Base-by-base conservation (phyloP, 1,284 basidiomycete genomes). In the Ceratobasidium sp. region DNA sequence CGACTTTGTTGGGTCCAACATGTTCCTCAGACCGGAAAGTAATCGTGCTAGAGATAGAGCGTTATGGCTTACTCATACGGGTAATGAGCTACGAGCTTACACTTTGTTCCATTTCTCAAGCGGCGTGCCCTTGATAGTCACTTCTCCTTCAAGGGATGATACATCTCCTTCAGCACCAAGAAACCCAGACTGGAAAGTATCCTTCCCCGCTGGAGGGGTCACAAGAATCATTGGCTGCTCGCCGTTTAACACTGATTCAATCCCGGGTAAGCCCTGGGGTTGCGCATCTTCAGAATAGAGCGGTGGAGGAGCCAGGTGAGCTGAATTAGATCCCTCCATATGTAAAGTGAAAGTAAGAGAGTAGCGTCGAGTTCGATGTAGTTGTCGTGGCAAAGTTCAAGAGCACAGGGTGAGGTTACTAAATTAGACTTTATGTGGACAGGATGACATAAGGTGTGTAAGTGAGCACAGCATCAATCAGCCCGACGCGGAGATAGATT, bases 171-270 rank as follows among this genome's bases (percentile, higher is more conserved):
- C 92, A 26, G 91, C 92, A 76, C 93, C 93, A 10, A 94, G 85
- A 82, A 88, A 94, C 13, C 93, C 93, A 81, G 90, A 92, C 85
- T 94, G 93, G 81, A 94, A 94, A 81, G 89, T 89, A 73, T 91
- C 85, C 23, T 89, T 86, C 81, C 91, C 88, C 58, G 88, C 85
- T 42, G 89, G 86, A 3, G 93, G 92, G 7, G 78, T 77, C 33
- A 82, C 80, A 7, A 82, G 65, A 47, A 82, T 65, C 56, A 81
- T 77, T 13, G 77, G 76, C 26, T 53, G 56, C 28, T 74, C 71
- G 28, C 63, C 56, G 10, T 60, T 26, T 53, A 64, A 26, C 13
- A 60, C 54, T 26, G 71, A 49, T 23, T 74, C 60, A 17, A 74
- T 71, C 42, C 56, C 56, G 8, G 68, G 47, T 10, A 54, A 51